Conservation (phyloP, 352 stramenopile species). For the Phytopythium helicoides region DNA sequence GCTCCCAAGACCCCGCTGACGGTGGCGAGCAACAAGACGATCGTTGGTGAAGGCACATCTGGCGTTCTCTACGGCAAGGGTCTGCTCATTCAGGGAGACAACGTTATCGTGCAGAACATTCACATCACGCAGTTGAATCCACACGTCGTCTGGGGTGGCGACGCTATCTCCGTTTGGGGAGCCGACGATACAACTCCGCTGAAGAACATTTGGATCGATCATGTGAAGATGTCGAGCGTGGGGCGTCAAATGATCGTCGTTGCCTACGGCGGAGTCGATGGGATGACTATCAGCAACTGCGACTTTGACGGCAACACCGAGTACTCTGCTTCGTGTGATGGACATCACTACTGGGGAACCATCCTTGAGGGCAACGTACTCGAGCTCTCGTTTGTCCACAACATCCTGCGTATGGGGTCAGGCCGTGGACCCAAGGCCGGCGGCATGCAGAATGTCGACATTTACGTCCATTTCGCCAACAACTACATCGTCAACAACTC, state of each 20-base stretch:
- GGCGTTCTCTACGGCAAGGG: conserved; percentile 42
- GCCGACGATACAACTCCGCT: conserved; percentile 7
- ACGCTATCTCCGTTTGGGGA: conserved; percentile 11
- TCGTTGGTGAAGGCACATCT: conserved; percentile 33
- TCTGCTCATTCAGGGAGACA: conserved; percentile 26
- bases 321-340: conserved; percentile 30
- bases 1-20: conserved; percentile 28
- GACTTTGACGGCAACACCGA: conserved; percentile 29
- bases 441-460: conserved; percentile 17
- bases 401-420: conserved; percentile 26
- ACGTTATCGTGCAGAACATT: conserved; percentile 53
- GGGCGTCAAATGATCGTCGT: conserved; percentile 38
- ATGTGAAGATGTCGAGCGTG: conserved; percentile 24
- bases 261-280: conserved; percentile 26
- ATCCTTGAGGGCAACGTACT: conserved; percentile 16
- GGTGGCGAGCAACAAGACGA: conserved; percentile 35
- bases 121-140: conserved; percentile 33
- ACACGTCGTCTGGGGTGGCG: conserved; percentile 19
- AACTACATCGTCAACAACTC: conserved; percentile 22
- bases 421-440: conserved; percentile 35
- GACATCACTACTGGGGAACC: conserved; percentile 42
- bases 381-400: conserved; percentile 32
- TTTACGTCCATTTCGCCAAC: conserved; percentile 23
- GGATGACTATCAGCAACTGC: conserved; percentile 39
- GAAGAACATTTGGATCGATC: conserved; percentile 31